Evolutionary conservation across 768 basidiomycete genomes (phyloP).

Genomic region (Podaxis rugospora): DNA sequence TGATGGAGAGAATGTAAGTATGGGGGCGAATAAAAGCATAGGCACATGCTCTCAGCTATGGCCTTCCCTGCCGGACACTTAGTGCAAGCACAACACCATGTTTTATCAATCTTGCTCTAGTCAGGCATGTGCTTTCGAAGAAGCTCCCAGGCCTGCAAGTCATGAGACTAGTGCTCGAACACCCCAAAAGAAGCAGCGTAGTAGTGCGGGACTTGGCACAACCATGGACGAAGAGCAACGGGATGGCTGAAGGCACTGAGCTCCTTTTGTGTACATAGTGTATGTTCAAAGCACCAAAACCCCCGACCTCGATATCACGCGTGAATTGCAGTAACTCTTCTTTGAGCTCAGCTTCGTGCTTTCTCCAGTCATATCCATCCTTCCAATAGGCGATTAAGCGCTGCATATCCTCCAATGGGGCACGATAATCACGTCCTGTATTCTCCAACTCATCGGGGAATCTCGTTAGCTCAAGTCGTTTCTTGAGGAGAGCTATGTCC

Average conservation of each 20-base stretch:
- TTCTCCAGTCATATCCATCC: conserved; percentile 49
- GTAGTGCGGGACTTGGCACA: conserved; percentile 28
- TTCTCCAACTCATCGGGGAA: conserved; percentile 42
- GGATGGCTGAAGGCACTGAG: conserved; percentile 34
- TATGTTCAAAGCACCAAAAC: conserved; percentile 37
- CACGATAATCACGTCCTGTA: conserved; percentile 35
- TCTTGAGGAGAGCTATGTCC: conserved; percentile 27
- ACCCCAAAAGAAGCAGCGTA: background rate
- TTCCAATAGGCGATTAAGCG: conserved; percentile 44
- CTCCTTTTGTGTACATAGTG: conserved; percentile 58
- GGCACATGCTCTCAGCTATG: too few relatives aligned
- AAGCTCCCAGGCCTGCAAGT: conserved; percentile 54
- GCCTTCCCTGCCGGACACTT: too few relatives aligned
- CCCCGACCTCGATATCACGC: conserved; percentile 42
- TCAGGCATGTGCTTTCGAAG: conserved; percentile 28
- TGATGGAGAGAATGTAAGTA: too few relatives aligned
- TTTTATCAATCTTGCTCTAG: too few relatives aligned
- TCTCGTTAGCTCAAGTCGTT: conserved; percentile 34
- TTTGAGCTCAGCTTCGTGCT: conserved; percentile 45
- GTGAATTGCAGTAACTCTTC: conserved; percentile 50
- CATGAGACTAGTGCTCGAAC: background rate
- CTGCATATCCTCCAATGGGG: conserved; percentile 40
- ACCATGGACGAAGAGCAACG: conserved; percentile 41
- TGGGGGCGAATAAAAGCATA: too few relatives aligned
- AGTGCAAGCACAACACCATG: too few relatives aligned